These are phyloP conservation scores for Epichloe bromicola DNA, from an alignment of 2,329 filamentous ascomycete species.

Conservation along the genomic window DNA sequence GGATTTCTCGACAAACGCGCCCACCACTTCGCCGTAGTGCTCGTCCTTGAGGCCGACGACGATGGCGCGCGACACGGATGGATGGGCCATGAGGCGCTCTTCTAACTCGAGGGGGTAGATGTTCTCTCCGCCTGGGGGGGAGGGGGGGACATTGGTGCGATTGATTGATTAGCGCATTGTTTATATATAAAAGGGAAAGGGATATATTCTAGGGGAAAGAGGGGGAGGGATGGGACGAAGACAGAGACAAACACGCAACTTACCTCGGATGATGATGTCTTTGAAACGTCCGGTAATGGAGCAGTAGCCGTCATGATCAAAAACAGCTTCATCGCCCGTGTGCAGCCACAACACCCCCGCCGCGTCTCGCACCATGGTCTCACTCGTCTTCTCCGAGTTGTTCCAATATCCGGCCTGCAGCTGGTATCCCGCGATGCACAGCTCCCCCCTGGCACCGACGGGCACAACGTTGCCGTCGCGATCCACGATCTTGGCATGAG, in stretches of 20 bases:
- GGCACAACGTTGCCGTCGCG: slow-evolving; percentile 52
- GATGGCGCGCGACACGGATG: slow-evolving; percentile 47
- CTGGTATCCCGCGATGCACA: slow-evolving; percentile 69
- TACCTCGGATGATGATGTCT: slow-evolving; percentile 64
- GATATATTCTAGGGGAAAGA: too few relatives aligned
- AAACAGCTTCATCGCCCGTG: slow-evolving; percentile 57
- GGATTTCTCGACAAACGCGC: slow-evolving; percentile 42
- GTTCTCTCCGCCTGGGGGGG: slow-evolving; percentile 54
- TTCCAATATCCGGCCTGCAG: slow-evolving; percentile 55
- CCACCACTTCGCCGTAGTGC: slow-evolving; percentile 64
- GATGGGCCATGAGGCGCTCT: slow-evolving; percentile 54
- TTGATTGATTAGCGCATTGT: not conserved
- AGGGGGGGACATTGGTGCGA: not conserved
- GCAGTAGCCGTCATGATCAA: slow-evolving; percentile 57
- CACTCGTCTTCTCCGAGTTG: slow-evolving; percentile 60
- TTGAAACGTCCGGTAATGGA: slow-evolving; percentile 65
- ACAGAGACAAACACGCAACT: slow-evolving; percentile 3
- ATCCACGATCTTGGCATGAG: slow-evolving; percentile 65
- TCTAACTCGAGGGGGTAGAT: slow-evolving; percentile 65
- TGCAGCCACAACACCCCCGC: slow-evolving; percentile 47
- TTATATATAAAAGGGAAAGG: not conserved
- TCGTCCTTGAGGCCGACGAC: slow-evolving; percentile 57
- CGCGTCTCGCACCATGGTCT: slow-evolving; percentile 40
- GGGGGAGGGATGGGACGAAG: not conserved
- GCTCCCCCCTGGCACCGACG: slow-evolving; percentile 55